Evolutionary conservation across 2,329 filamentous ascomycete species (phyloP).

Genomic region (Exophiala xenobiotica): DNA sequence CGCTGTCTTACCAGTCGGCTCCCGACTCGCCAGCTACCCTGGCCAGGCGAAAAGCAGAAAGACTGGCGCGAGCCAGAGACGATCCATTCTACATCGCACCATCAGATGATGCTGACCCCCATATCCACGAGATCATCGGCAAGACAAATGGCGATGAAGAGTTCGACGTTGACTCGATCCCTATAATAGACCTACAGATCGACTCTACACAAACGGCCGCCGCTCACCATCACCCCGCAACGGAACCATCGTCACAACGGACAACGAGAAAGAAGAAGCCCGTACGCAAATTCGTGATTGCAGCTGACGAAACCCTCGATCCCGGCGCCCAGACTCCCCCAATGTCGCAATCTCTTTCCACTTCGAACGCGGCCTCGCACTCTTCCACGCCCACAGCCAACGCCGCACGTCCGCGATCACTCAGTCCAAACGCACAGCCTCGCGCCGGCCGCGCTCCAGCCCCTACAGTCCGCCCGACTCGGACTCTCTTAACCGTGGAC

Average conservation of each 20-base stretch:
- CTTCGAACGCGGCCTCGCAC: slow-evolving; percentile 14
- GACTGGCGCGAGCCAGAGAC: slow-evolving; percentile 78
- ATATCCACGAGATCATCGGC: slow-evolving; percentile 57
- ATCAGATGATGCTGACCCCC: slow-evolving; percentile 67
- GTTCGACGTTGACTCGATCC: slow-evolving; percentile 90
- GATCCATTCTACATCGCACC: slow-evolving; percentile 90
- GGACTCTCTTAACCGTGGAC: slow-evolving; percentile 76
- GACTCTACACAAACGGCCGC: slow-evolving; percentile 49
- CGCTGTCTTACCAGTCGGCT: slow-evolving; percentile 45
- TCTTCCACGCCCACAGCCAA: slow-evolving; percentile 18
- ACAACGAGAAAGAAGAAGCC: slow-evolving; percentile 37
- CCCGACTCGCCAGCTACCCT: slow-evolving; percentile 70
- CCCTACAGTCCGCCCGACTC: slow-evolving; percentile 49
- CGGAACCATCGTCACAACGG: slow-evolving; percentile 19
- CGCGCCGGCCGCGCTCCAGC: slow-evolving; percentile 1
- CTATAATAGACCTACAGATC: slow-evolving; percentile 88
- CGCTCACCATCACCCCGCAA: slow-evolving; percentile 6
- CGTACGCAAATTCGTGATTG: slow-evolving; percentile 64
- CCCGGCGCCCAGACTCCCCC: slow-evolving; percentile 1
- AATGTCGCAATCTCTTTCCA: slow-evolving; percentile 42
- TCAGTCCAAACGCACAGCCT: slow-evolving; percentile 11
- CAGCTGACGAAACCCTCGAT: slow-evolving; percentile 70
- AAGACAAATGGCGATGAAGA: slow-evolving; percentile 68
- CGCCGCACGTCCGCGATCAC: slow-evolving; percentile 19
- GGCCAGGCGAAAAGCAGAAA: slow-evolving; percentile 71